Evolutionary conservation across 192 early-diverging fungal genomes (phyloP).

Genomic region (Obelidium mucronatum): DNA sequence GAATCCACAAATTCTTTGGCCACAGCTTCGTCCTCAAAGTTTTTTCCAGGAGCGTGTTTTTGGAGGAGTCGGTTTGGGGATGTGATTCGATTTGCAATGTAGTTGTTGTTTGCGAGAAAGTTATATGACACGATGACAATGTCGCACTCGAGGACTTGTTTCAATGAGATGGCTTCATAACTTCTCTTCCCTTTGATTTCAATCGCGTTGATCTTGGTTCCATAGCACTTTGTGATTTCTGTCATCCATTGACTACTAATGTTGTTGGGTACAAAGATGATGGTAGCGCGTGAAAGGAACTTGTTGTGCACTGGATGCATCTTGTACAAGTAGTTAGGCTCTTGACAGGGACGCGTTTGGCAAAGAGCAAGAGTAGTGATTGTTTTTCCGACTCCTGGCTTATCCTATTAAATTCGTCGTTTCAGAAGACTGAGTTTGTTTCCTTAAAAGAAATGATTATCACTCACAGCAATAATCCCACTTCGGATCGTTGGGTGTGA

Average conservation of each 20-base stretch:
- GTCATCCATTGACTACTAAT: constrained; percentile 26
- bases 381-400: constrained; percentile 39
- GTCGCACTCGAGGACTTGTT: constrained; percentile 13
- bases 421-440: neutral
- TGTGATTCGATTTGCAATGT: neutral
- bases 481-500: neutral
- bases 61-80: neutral
- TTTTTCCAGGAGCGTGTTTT: neutral
- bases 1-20: constrained; percentile 11
- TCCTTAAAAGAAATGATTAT: neutral
- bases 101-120: constrained; percentile 25
- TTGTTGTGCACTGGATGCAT: neutral
- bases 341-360: constrained; percentile 13
- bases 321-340: constrained; percentile 1
- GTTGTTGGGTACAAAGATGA: constrained; percentile 31
- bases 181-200: constrained; percentile 29
- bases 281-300: constrained; percentile 3
- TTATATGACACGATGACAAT: constrained; percentile 25
- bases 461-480: constrained; percentile 38
- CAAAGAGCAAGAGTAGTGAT: constrained; percentile 35
- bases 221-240: constrained; percentile 37
- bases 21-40: neutral
- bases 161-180: neutral
- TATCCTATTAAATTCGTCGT: constrained; percentile 18
- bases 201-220: constrained; percentile 12